Evolutionary conservation across 1,284 basidiomycete genomes (phyloP), one percentile per base, ranked within the genome.

Genomic region (Pascua sp.): DNA sequence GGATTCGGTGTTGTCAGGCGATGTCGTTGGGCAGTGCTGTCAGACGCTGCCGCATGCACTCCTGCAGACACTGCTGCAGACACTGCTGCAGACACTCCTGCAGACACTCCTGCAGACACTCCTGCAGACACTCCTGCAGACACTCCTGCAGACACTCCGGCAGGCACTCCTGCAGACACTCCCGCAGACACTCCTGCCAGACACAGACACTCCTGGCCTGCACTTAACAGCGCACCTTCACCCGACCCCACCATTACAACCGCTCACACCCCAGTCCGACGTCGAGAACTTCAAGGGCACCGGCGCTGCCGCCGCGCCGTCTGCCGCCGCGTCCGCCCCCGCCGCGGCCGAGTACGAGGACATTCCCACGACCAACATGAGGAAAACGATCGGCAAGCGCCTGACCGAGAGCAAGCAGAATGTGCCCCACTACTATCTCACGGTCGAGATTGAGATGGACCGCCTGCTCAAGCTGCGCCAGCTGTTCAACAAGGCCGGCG

Each of bases 361-460:
- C 76, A 86, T 85, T 50, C 95, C 96, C n/a, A 81, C 92, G 53
- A 86, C 90, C 56, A 94, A 87, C 80, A 99, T 99, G 90, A 89
- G 96, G 60, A 89, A 90, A 67, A 87, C 86, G 47, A 99, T 99
- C 73, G 96, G 91, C 60, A 71, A 84, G 54, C 90, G 96, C 66
- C 84, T 99, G 65, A 86, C 88, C 4, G 91, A 97, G 80, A 91
- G 89, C 65, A 98, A 98, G 80, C 87, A 90, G 76, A 87, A 91
- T 65, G 76, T 93, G 24, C 96, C 96, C n/a, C 94, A 98, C 78
- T 99, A 96, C 81, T 98, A 98, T 80, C 80, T 98, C 68, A 97
- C 95, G 12, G 84, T 91, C 54, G 91, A 98, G 72, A 84, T 98
- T 77, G 89, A 91, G 81, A 97, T 98, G 93, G 77, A 78, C 83